Evolutionary conservation across 331 rosid species (phyloP).

Genomic region (Acacia pycnantha): DNA sequence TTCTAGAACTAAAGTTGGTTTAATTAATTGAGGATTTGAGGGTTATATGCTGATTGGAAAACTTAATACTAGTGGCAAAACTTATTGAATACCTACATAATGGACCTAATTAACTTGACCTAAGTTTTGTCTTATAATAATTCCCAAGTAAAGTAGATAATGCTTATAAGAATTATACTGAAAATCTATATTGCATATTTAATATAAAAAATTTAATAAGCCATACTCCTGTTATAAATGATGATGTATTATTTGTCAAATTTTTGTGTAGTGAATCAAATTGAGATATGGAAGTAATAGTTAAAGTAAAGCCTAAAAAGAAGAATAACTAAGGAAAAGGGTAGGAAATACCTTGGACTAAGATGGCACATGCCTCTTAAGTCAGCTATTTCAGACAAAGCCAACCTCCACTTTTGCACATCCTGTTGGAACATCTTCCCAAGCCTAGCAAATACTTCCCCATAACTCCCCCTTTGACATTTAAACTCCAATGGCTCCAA

Average conservation of each 20-base stretch:
- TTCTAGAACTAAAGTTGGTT: too few relatives aligned
- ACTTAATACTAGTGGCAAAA: too few relatives aligned
- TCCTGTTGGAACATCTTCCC: neutral
- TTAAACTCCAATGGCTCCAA: neutral
- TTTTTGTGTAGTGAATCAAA: neutral
- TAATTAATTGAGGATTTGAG: too few relatives aligned
- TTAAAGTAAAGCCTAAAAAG: neutral
- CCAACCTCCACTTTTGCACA: neutral
- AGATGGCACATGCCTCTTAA: neutral
- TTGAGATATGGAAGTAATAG: neutral
- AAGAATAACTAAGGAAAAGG: neutral
- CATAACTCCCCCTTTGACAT: neutral
- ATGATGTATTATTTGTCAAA: too few relatives aligned
- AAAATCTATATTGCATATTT: neutral
- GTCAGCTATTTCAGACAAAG: neutral
- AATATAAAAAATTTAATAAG: too few relatives aligned
- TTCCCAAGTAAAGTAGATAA: neutral
- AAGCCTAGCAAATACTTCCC: neutral
- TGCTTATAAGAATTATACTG: neutral
- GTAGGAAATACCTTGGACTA: neutral
- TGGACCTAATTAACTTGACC: too few relatives aligned
- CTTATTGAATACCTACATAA: too few relatives aligned
- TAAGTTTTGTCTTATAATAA: too few relatives aligned
- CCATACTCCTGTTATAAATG: neutral
- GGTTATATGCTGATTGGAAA: too few relatives aligned